Evolutionary conservation across 2,329 filamentous ascomycete species (phyloP).

Genomic region (Alternaria conjuncta): DNA sequence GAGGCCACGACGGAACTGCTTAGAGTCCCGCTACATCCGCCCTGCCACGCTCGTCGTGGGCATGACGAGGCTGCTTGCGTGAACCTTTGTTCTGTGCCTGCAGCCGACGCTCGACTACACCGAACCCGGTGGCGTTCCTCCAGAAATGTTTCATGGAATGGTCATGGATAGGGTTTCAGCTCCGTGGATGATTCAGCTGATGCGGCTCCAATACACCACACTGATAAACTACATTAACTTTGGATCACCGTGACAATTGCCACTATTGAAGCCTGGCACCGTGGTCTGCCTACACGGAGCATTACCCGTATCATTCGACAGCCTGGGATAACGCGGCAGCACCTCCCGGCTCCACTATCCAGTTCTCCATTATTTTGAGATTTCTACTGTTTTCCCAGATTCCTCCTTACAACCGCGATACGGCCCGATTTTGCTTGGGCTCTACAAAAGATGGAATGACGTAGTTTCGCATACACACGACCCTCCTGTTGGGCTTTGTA

Average conservation of each 20-base stretch:
- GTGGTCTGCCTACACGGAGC: constrained; percentile 2
- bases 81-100: constrained; percentile 34
- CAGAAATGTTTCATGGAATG: neutral
- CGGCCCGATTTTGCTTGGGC: constrained; percentile 8
- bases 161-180: constrained; percentile 5
- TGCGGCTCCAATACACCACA: constrained; percentile 33
- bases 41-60: constrained; percentile 18
- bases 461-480: neutral
- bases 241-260: constrained; percentile 10
- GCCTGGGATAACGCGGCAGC: constrained; percentile 15
- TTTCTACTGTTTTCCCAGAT: constrained; percentile 9
- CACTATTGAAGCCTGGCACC: neutral
- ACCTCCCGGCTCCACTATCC: constrained; percentile 9
- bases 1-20: constrained; percentile 30
- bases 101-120: constrained; percentile 10
- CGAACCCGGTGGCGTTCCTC: constrained; percentile 2
- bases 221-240: constrained; percentile 6
- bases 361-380: constrained; percentile 6
- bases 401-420: constrained; percentile 8
- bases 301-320: constrained; percentile 19
- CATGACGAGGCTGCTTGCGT: constrained; percentile 30
- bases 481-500: neutral
- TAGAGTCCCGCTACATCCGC: constrained; percentile 17
- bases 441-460: neutral
- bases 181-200: constrained; percentile 29